These are phyloP conservation scores for Lithospermum erythrorhizon DNA, from an alignment of 257 asterid genomes.

Conservation along the genomic window DNA sequence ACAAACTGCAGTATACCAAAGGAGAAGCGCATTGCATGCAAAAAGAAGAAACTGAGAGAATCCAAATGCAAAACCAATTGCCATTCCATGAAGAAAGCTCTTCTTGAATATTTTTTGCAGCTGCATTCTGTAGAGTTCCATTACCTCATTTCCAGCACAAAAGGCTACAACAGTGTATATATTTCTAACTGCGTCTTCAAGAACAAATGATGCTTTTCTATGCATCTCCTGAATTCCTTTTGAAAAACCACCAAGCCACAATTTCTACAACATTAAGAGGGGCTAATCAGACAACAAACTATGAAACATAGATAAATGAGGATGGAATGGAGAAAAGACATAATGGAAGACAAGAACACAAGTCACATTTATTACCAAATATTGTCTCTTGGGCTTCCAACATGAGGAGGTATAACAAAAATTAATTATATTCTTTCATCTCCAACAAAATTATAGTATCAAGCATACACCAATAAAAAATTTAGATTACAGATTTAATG, in stretches of 20 bases:
- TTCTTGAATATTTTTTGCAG: conserved; percentile 73
- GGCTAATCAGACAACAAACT: neutral
- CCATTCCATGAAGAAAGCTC: conserved; percentile 96
- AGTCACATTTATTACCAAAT: neutral
- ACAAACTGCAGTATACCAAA: conserved; percentile 86
- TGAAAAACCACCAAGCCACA: conserved; percentile 99
- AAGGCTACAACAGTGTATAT: conserved; percentile 95
- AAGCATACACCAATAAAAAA: neutral
- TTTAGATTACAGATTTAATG: neutral
- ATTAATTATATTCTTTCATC: neutral
- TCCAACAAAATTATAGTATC: neutral
- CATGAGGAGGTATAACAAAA: neutral
- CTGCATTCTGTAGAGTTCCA: conserved; percentile 92
- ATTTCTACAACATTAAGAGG: conserved; percentile 44
- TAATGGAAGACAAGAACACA: neutral
- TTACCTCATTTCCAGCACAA: conserved; percentile 97
- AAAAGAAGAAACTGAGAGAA: conserved; percentile 96
- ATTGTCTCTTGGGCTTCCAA: neutral
- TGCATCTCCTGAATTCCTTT: conserved; percentile 99
- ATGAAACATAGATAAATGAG: neutral
- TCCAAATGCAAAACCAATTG: conserved; percentile 93
- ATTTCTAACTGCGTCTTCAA: conserved; percentile 96
- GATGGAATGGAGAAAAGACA: neutral
- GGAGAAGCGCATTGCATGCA: conserved; percentile 94
- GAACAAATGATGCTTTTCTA: conserved; percentile 92